Percentiles rank a stretch among this genome's conserved stretches.
Conservation (phyloP, 148 eudicot species). For the Mesembryanthemum crystallinum region DNA sequence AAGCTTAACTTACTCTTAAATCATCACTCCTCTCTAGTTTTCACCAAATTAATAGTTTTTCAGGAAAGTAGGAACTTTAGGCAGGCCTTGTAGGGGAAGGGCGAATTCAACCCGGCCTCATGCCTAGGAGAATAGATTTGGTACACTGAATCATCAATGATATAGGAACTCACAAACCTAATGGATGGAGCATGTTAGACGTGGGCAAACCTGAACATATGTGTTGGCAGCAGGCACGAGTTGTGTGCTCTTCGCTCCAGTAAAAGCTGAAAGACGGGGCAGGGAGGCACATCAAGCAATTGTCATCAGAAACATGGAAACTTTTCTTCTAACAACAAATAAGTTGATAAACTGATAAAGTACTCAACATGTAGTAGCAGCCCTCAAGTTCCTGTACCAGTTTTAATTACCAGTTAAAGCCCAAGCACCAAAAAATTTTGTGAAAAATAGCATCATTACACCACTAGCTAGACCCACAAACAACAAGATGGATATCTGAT, state of each 20-base stretch:
- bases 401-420: slow-evolving; percentile 62
- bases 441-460: slow-evolving; percentile 63
- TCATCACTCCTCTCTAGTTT: background rate
- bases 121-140: background rate
- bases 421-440: slow-evolving; percentile 59
- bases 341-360: slow-evolving; percentile 17
- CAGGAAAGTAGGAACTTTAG: background rate
- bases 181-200: background rate
- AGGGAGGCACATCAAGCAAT: background rate
- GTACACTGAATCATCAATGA: background rate
- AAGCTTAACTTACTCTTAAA: background rate
- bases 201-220: slow-evolving; percentile 68
- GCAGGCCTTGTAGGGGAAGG: background rate
- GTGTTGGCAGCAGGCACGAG: slow-evolving; percentile 80
- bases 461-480: slow-evolving; percentile 77
- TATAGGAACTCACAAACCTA: background rate
- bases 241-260: slow-evolving; percentile 69
- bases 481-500: slow-evolving; percentile 72
- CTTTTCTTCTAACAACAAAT: background rate
- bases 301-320: background rate
- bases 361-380: slow-evolving; percentile 14
- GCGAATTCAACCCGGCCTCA: background rate
- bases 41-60: background rate
- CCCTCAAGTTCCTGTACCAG: slow-evolving; percentile 20
- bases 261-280: slow-evolving; percentile 53